Conservation (phyloP, 257 asterid species). For the Solanum lignicaule region DNA sequence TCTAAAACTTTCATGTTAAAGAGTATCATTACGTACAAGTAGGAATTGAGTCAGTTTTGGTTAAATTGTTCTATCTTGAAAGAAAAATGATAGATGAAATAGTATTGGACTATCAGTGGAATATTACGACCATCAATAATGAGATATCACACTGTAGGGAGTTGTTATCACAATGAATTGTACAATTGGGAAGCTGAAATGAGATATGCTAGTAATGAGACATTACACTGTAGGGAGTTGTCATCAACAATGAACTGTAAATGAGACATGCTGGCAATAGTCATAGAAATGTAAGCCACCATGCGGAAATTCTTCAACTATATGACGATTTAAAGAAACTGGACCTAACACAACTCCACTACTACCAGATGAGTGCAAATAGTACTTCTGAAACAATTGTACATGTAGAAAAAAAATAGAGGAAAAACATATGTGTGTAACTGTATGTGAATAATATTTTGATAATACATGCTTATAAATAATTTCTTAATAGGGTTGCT, state of each 20-base stretch:
- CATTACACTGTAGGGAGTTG: slow-evolving; percentile 4
- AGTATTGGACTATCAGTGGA: slow-evolving; percentile 25
- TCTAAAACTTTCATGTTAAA: no score
- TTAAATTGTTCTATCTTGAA: slow-evolving; percentile 24
- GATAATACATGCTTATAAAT: no score
- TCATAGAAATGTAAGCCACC: slow-evolving; percentile 19
- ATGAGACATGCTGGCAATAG: slow-evolving; percentile 24
- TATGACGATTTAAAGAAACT: slow-evolving; percentile 60
- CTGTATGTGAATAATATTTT: no score
- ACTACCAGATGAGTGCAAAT: slow-evolving; percentile 70
- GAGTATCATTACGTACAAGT: no score
- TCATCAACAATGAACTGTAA: background rate
- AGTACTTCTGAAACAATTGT: slow-evolving; percentile 46
- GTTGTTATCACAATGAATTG: slow-evolving; percentile 56
- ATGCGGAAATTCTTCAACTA: slow-evolving; percentile 63
- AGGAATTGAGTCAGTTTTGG: slow-evolving; percentile 17
- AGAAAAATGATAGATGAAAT: slow-evolving; percentile 24
- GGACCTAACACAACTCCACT: slow-evolving; percentile 62
- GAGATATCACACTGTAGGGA: slow-evolving; percentile 70
- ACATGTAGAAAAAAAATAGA: no score
- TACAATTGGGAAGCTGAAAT: slow-evolving; percentile 83
- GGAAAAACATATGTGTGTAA: no score
- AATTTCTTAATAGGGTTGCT: no score
- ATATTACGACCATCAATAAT: slow-evolving; percentile 37
- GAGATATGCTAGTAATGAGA: slow-evolving; percentile 11